These are phyloP conservation scores for Penicillium arizonense DNA, from an alignment of 495 filamentous ascomycete species.

Conservation along the genomic window DNA sequence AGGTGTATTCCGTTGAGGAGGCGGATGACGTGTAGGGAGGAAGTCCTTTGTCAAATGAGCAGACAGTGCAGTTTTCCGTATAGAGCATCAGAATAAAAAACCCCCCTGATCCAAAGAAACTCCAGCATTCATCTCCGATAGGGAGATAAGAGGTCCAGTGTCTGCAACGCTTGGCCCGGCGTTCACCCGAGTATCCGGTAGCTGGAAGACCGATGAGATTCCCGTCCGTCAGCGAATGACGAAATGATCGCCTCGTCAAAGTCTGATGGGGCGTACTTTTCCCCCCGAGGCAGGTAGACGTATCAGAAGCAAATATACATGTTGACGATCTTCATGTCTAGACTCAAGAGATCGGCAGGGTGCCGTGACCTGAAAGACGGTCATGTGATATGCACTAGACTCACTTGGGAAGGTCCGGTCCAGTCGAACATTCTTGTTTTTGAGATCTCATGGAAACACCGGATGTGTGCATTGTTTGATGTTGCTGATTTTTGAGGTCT, in stretches of 20 bases:
- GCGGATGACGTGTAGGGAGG: constrained; percentile 11
- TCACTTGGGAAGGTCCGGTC: constrained; percentile 3
- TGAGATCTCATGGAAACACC: neutral
- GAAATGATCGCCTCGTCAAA: neutral
- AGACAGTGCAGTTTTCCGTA: neutral
- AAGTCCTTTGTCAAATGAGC: neutral
- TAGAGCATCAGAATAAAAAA: neutral
- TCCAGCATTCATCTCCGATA: no score
- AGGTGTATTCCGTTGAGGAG: constrained; percentile 40
- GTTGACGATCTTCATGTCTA: constrained; percentile 3
- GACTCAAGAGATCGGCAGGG: constrained; percentile 2
- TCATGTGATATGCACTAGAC: neutral
- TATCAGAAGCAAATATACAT: neutral
- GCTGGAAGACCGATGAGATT: neutral
- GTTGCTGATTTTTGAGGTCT: neutral
- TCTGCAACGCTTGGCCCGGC: neutral
- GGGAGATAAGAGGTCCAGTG: neutral
- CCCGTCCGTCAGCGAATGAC: neutral
- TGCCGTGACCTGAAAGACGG: neutral
- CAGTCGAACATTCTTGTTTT: neutral
- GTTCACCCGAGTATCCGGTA: constrained; percentile 1
- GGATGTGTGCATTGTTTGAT: neutral
- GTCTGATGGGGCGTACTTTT: neutral
- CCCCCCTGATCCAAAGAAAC: no score
- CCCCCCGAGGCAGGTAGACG: neutral